phyloP scores from a whole-genome alignment of 306 rosid species.

The Acacia acuminata region DNA sequence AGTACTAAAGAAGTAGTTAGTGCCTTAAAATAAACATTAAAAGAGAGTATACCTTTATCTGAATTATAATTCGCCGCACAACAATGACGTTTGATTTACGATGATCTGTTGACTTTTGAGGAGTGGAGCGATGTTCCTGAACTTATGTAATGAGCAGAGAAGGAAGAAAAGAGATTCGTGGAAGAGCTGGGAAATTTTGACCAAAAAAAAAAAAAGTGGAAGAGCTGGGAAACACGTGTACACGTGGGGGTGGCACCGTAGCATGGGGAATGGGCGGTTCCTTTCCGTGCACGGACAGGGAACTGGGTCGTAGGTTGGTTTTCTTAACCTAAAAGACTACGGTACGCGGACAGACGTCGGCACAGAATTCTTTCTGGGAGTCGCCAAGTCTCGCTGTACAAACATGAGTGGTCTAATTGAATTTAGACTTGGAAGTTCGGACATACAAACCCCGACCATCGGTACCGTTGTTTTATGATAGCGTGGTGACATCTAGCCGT shows the following conservation, averaged over 20 bases:
- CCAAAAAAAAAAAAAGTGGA: no score
- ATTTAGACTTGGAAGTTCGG: neutral
- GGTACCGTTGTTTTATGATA: slow-evolving; percentile 11
- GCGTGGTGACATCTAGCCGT: slow-evolving; percentile 33
- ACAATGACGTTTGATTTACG: neutral
- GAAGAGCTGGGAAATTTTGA: slow-evolving; percentile 7
- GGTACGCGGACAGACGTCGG: neutral
- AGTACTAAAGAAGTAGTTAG: no score
- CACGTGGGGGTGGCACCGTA: slow-evolving; percentile 29
- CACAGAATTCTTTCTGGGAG: neutral
- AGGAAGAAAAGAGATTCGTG: neutral
- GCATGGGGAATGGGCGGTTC: neutral
- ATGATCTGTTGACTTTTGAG: neutral
- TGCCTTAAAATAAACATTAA: no score
- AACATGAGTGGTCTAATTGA: neutral
- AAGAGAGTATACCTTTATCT: no score
- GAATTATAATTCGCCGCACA: no score
- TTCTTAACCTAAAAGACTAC: neutral
- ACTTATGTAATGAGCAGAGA: neutral
- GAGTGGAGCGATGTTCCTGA: neutral
- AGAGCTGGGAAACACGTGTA: slow-evolving; percentile 29
- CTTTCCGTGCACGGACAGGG: neutral
- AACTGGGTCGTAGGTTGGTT: neutral
- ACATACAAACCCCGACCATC: slow-evolving; percentile 24
- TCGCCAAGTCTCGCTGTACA: no score